Conservation (phyloP, 805 yeast genomes). For the Candida ipomoeae region DNA sequence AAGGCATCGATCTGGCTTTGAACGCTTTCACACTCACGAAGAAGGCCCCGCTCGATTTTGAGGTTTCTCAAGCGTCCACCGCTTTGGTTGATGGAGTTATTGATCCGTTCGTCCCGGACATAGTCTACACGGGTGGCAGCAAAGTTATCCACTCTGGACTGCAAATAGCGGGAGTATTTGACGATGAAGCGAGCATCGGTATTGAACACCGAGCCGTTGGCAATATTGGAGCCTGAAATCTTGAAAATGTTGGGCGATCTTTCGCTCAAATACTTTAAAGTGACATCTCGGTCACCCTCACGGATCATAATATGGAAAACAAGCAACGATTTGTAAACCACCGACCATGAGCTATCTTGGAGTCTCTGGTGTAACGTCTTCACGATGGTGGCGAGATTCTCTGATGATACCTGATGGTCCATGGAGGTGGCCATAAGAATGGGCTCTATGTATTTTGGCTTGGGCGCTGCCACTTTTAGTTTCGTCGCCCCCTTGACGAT, state of each 20-base stretch:
- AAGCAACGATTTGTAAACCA: constrained; percentile 79
- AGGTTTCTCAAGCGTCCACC: constrained; percentile 64
- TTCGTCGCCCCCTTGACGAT: constrained; percentile 59
- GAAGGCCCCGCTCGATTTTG: constrained; percentile 70
- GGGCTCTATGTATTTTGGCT: constrained; percentile 93
- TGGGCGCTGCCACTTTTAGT: constrained; percentile 88
- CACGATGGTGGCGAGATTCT: constrained; percentile 67
- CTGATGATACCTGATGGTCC: constrained; percentile 37
- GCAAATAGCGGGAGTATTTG: constrained; percentile 69
- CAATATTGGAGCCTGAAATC: constrained; percentile 33
- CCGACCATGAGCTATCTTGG: constrained; percentile 84
- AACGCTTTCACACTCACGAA: constrained; percentile 82
- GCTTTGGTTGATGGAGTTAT: constrained; percentile 41
- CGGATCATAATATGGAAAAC: constrained; percentile 88
- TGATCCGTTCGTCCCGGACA: constrained; percentile 62
- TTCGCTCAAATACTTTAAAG: constrained; percentile 54
- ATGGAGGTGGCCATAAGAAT: constrained; percentile 66
- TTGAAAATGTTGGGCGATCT: constrained; percentile 49
- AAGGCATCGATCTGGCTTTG: constrained; percentile 76
- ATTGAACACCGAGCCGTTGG: constrained; percentile 34
- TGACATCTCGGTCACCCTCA: constrained; percentile 81
- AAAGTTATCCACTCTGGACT: constrained; percentile 64
- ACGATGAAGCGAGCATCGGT: constrained; percentile 54
- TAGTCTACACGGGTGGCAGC: constrained; percentile 65
- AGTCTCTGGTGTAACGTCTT: constrained; percentile 57